Evolutionary conservation across 2,329 filamentous ascomycete genomes (phyloP).

Genomic region (Mollisia scopiformis): DNA sequence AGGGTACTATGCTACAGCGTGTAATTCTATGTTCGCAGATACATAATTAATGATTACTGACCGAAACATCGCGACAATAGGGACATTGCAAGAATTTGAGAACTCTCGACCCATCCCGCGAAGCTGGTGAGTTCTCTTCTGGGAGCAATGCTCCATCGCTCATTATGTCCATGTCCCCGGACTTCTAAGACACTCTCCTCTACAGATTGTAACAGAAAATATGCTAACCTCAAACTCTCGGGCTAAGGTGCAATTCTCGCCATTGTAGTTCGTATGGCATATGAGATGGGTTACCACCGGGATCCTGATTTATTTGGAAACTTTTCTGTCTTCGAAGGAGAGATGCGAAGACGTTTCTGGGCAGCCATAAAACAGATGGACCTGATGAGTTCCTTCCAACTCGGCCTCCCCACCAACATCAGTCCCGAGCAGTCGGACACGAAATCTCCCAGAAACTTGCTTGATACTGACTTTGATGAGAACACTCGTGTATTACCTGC

Average conservation of each 20-base stretch:
- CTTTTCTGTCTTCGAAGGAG: constrained; percentile 32
- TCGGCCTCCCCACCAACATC: constrained; percentile 35
- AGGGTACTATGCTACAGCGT: too few species aligned
- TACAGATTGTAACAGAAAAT: too few species aligned
- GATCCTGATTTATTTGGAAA: constrained; percentile 24
- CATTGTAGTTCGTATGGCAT: constrained; percentile 31
- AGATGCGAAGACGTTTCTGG: constrained; percentile 36
- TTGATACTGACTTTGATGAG: constrained; percentile 35
- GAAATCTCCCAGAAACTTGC: constrained; percentile 31
- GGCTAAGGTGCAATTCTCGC: constrained; percentile 28
- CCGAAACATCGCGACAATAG: too few species aligned
- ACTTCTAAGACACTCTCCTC: too few species aligned
- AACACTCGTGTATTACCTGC: constrained; percentile 26
- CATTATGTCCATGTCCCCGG: too few species aligned
- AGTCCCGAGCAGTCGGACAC: constrained; percentile 28
- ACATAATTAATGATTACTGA: too few species aligned
- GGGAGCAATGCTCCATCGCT: too few species aligned
- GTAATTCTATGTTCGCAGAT: too few species aligned
- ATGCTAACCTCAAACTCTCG: too few species aligned
- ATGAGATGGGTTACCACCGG: constrained; percentile 35
- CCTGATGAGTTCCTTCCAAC: constrained; percentile 34
- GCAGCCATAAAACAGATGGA: constrained; percentile 32
- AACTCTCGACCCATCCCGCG: constrained; percentile 31
- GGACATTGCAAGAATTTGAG: constrained; percentile 29
- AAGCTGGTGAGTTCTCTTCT: too few species aligned